Evolutionary conservation across 2,329 filamentous ascomycete species (phyloP).

Genomic region (Nigrograna mackinnonii): DNA sequence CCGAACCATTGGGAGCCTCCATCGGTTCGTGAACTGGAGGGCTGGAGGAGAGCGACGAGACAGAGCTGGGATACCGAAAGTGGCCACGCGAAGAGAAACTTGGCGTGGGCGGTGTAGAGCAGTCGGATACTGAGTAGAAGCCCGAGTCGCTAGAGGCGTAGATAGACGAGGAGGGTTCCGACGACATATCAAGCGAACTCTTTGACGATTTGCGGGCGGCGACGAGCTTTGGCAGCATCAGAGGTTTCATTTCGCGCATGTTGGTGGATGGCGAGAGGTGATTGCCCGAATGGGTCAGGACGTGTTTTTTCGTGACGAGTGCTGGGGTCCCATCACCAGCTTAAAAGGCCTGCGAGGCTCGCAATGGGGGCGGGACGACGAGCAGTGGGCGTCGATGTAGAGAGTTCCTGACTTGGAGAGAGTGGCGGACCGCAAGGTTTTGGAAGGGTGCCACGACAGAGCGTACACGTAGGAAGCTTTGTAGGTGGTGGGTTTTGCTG

Average conservation of each 20-base stretch:
- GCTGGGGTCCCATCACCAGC: slow-evolving; percentile 42
- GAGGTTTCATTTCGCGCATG: slow-evolving; percentile 45
- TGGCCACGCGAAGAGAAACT: slow-evolving; percentile 69
- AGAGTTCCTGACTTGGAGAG: slow-evolving; percentile 19
- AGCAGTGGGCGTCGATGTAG: slow-evolving; percentile 13
- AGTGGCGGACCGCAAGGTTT: slow-evolving; percentile 34
- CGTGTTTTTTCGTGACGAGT: slow-evolving; percentile 29
- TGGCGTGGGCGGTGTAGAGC: slow-evolving; percentile 71
- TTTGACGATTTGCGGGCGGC: slow-evolving; percentile 41
- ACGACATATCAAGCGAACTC: slow-evolving; percentile 34
- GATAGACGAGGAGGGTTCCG: slow-evolving; percentile 34
- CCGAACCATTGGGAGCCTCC: slow-evolving; percentile 61
- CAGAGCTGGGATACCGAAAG: slow-evolving; percentile 71
- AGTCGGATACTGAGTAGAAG: slow-evolving; percentile 63
- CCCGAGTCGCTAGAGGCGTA: slow-evolving; percentile 40
- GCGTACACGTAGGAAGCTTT: slow-evolving; percentile 37
- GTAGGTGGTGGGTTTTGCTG: slow-evolving; percentile 5
- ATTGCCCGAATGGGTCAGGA: slow-evolving; percentile 21
- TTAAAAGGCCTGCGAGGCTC: slow-evolving; percentile 25
- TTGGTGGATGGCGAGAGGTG: no score
- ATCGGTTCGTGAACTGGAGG: slow-evolving; percentile 55
- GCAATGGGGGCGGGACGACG: slow-evolving; percentile 16
- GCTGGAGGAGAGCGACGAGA: slow-evolving; percentile 71
- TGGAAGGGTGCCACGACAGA: slow-evolving; percentile 42
- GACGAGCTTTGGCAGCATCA: slow-evolving; percentile 42